phyloP scores from a whole-genome alignment of 331 rosid genomes.

The Rhamnella rubrinervis region DNA sequence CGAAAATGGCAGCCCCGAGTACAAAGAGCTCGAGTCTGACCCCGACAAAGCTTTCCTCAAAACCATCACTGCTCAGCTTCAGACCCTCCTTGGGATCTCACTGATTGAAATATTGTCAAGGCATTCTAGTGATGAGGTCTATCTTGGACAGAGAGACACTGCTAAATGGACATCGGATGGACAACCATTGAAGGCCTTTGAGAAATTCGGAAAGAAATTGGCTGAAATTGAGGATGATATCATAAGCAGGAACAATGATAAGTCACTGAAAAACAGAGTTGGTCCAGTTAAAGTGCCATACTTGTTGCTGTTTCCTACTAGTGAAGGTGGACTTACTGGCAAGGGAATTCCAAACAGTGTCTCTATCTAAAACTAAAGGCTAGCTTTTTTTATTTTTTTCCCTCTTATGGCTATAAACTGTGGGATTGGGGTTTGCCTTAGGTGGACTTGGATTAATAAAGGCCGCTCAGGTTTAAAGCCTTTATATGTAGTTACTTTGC shows the following conservation, averaged over 20 bases:
- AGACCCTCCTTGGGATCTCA: slow-evolving; percentile 64
- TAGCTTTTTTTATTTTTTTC: too few relatives aligned
- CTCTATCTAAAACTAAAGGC: slow-evolving; percentile 41
- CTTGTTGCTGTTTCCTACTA: slow-evolving; percentile 62
- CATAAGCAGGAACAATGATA: slow-evolving; percentile 42
- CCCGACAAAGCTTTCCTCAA: slow-evolving; percentile 65
- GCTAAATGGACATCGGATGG: slow-evolving; percentile 63
- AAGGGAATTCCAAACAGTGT: slow-evolving; percentile 90
- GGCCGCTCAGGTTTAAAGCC: too few relatives aligned
- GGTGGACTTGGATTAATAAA: too few relatives aligned
- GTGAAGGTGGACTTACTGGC: slow-evolving; percentile 56
- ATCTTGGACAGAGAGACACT: slow-evolving; percentile 69
- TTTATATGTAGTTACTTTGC: too few relatives aligned
- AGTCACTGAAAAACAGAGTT: slow-evolving; percentile 48
- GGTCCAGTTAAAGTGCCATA: slow-evolving; percentile 69
- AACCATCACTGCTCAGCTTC: slow-evolving; percentile 68
- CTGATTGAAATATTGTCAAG: slow-evolving; percentile 75
- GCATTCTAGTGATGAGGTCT: slow-evolving; percentile 84
- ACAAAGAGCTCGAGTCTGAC: slow-evolving; percentile 51
- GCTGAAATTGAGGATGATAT: slow-evolving; percentile 51
- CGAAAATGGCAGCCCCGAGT: slow-evolving; percentile 54
- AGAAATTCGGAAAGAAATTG: slow-evolving; percentile 52
- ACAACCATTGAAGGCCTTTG: slow-evolving; percentile 53
- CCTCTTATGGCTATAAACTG: too few relatives aligned
- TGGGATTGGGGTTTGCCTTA: too few relatives aligned